Evolutionary conservation across 371 early-diverging fungal species (phyloP).

Genomic region (Mucor racemosus): DNA sequence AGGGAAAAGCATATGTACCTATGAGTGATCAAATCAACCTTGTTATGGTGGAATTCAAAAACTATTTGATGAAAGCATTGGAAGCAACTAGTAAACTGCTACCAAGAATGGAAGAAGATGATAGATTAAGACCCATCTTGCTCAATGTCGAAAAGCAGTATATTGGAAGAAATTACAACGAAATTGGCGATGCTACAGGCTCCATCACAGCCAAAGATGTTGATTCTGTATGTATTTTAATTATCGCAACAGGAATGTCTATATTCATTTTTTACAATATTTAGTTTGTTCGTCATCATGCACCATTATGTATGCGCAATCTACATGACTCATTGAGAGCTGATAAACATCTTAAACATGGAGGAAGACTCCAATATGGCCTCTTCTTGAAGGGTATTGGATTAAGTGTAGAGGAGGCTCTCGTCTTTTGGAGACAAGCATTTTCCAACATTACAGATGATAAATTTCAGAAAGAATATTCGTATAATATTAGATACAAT

Average conservation of each 20-base stretch:
- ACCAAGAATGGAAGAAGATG: constrained; percentile 93
- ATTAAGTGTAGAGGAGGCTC: constrained; percentile 87
- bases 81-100: constrained; percentile 66
- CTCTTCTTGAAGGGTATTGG: constrained; percentile 97
- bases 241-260: background rate
- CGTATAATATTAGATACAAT: constrained; percentile 97
- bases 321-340: constrained; percentile 72
- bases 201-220: constrained; percentile 68
- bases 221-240: constrained; percentile 51
- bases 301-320: constrained; percentile 94
- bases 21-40: constrained; percentile 73
- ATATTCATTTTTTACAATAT: background rate
- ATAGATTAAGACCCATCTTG: constrained; percentile 87
- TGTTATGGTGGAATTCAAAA: constrained; percentile 79
- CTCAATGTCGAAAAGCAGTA: constrained; percentile 86
- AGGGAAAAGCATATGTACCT: constrained; percentile 89
- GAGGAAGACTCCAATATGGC: constrained; percentile 91
- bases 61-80: constrained; percentile 42
- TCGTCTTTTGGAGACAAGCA: constrained; percentile 88
- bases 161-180: constrained; percentile 63
- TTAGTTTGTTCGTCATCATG: constrained; percentile 66
- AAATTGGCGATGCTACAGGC: constrained; percentile 48
- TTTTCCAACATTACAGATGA: constrained; percentile 84
- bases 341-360: constrained; percentile 86
- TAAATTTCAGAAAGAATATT: constrained; percentile 90